Percentiles rank a stretch among this genome's conserved stretches.
phyloP scores from a whole-genome alignment of 1,139 yeast genomes.

The Geotrichum klebahnii region DNA sequence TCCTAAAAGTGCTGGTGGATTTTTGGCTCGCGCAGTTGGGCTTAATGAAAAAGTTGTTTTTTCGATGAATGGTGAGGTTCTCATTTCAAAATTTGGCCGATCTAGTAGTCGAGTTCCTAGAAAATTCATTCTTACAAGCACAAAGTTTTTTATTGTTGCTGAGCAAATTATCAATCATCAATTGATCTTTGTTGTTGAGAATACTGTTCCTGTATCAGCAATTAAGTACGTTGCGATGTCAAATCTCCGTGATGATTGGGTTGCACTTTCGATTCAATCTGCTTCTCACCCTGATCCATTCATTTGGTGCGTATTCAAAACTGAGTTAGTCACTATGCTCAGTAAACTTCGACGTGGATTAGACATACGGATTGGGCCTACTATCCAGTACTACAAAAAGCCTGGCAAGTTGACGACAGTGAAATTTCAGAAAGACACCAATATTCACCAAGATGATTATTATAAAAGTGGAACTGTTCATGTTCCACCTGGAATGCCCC shows the following conservation, averaged over 20 bases:
- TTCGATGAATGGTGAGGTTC: conserved; percentile 74
- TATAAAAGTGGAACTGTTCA: conserved; percentile 88
- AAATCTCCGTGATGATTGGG: conserved; percentile 86
- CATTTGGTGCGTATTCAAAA: conserved; percentile 76
- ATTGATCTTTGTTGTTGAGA: conserved; percentile 63
- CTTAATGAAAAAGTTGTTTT: conserved; percentile 69
- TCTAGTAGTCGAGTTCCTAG: conserved; percentile 78
- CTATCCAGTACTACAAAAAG: conserved; percentile 81
- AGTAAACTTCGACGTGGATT: conserved; percentile 59
- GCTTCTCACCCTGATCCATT: conserved; percentile 69
- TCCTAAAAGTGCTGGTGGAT: conserved; percentile 65
- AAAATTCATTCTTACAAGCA: conserved; percentile 62
- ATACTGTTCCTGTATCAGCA: conserved; percentile 54
- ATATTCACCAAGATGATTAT: conserved; percentile 58
- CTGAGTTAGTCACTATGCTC: conserved; percentile 79
- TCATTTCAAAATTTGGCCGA: conserved; percentile 85
- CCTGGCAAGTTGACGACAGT: conserved; percentile 73
- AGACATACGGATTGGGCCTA: conserved; percentile 62
- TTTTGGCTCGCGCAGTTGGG: conserved; percentile 56
- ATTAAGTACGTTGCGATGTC: conserved; percentile 69
- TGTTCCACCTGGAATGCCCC: conserved; percentile 76
- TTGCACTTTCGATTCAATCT: conserved; percentile 59
- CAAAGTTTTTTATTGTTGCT: conserved; percentile 62
- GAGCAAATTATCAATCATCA: conserved; percentile 72
- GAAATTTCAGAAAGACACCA: conserved; percentile 57